Conservation (phyloP, 768 basidiomycete genomes). For the Cubamyces lactineus region DNA sequence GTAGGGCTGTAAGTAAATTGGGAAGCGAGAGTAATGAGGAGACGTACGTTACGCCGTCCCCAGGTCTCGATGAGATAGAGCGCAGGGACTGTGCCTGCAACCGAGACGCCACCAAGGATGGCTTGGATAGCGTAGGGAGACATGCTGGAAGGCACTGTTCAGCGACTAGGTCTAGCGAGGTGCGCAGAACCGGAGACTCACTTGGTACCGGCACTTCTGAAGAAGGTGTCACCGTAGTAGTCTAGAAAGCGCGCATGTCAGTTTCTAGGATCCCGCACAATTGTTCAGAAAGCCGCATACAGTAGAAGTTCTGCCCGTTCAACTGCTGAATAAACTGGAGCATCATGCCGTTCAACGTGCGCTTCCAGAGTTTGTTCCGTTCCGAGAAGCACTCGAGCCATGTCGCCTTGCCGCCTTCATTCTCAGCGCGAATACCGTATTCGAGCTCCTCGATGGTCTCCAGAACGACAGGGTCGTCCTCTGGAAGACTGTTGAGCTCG, state of each 20-base stretch:
- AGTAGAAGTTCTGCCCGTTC: constrained; percentile 83
- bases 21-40: no score
- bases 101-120: constrained; percentile 75
- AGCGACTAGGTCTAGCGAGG: not conserved
- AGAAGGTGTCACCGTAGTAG: constrained; percentile 83
- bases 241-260: constrained; percentile 43
- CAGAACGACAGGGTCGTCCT: constrained; percentile 59
- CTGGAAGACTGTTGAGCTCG: constrained; percentile 62
- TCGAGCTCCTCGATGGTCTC: constrained; percentile 68
- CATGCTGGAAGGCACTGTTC: constrained; percentile 41
- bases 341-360: constrained; percentile 83
- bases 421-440: constrained; percentile 68
- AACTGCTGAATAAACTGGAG: constrained; percentile 80
- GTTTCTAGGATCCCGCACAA: not conserved
- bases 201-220: constrained; percentile 71
- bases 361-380: constrained; percentile 68
- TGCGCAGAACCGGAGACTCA: constrained; percentile 33
- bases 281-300: constrained; percentile 39
- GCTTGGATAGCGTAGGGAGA: constrained; percentile 75
- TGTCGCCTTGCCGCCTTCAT: constrained; percentile 78
- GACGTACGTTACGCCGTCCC: constrained; percentile 67
- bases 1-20: no score
- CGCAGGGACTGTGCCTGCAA: constrained; percentile 72
- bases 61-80: constrained; percentile 70
- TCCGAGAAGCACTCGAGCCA: constrained; percentile 81